These are phyloP conservation scores for Tetrahymena thermophila DNA, from an alignment of 73 alveolate species.

Conservation along the genomic window DNA sequence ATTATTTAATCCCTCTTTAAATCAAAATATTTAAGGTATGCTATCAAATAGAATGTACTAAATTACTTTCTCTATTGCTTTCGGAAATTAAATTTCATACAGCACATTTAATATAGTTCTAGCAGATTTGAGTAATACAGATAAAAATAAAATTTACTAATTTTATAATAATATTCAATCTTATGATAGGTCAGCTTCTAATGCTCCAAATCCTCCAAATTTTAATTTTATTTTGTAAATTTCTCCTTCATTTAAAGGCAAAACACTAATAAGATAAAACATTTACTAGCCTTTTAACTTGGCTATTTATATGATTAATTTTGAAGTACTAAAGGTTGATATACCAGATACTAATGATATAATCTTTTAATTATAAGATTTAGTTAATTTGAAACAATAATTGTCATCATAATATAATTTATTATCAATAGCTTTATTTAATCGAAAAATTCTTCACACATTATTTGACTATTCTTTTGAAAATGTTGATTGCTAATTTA, in stretches of 20 bases:
- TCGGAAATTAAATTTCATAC: neutral
- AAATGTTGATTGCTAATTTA: neutral
- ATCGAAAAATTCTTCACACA: neutral
- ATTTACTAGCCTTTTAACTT: neutral
- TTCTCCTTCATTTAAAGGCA: neutral
- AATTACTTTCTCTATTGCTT: neutral
- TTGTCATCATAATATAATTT: too few relatives aligned
- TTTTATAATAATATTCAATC: neutral
- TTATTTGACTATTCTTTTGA: neutral
- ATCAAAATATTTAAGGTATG: neutral
- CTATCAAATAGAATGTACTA: neutral
- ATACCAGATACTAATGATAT: neutral
- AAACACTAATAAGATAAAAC: too few relatives aligned
- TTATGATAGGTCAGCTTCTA: too few relatives aligned
- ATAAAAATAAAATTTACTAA: neutral
- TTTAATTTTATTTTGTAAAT: too few relatives aligned
- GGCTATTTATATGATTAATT: neutral
- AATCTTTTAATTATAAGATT: neutral
- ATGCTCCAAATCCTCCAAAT: too few relatives aligned
- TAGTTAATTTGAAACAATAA: too few relatives aligned
- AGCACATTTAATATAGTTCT: neutral
- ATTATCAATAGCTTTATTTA: neutral
- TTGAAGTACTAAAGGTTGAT: neutral
- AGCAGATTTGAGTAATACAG: neutral
- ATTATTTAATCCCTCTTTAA: neutral